Conservation (phyloP, 768 basidiomycete species). For the Coprinellus aureogranulatus region DNA sequence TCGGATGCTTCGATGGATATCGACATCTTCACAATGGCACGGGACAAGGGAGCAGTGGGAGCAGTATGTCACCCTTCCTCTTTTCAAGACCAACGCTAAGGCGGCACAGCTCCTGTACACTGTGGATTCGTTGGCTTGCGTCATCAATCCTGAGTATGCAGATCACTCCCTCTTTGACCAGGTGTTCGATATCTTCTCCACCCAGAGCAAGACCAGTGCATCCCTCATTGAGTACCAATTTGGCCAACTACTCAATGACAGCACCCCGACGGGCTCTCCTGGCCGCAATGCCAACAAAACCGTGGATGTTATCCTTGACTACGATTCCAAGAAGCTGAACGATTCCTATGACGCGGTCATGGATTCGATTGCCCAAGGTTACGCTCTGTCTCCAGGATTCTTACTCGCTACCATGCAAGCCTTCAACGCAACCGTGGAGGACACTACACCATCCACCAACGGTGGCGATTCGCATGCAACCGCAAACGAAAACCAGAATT, state of each 20-base stretch:
- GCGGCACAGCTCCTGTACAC: slow-evolving; percentile 74
- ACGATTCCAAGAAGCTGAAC: slow-evolving; percentile 65
- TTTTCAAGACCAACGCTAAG: neutral
- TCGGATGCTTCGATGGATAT: slow-evolving; percentile 56
- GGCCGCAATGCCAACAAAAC: too few relatives aligned
- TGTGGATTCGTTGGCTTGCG: slow-evolving; percentile 63
- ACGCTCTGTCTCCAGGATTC: slow-evolving; percentile 53
- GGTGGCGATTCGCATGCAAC: neutral
- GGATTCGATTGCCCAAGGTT: slow-evolving; percentile 38
- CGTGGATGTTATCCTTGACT: slow-evolving; percentile 40
- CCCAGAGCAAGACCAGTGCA: slow-evolving; percentile 59
- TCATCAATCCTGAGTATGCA: slow-evolving; percentile 68
- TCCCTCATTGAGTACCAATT: slow-evolving; percentile 59
- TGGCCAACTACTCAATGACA: slow-evolving; percentile 48
- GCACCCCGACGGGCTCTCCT: slow-evolving; percentile 37
- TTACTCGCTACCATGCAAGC: slow-evolving; percentile 69
- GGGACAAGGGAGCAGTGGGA: slow-evolving; percentile 74
- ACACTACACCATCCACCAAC: neutral
- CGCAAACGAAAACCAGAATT: neutral
- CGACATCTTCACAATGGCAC: slow-evolving; percentile 83
- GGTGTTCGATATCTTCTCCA: slow-evolving; percentile 75
- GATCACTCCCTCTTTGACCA: slow-evolving; percentile 54
- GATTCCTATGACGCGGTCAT: slow-evolving; percentile 42
- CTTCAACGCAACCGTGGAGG: slow-evolving; percentile 52
- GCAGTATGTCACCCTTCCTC: slow-evolving; percentile 50